Base-by-base conservation (phyloP, 2,329 filamentous ascomycete species). In the Trichoderma koningiopsis region DNA sequence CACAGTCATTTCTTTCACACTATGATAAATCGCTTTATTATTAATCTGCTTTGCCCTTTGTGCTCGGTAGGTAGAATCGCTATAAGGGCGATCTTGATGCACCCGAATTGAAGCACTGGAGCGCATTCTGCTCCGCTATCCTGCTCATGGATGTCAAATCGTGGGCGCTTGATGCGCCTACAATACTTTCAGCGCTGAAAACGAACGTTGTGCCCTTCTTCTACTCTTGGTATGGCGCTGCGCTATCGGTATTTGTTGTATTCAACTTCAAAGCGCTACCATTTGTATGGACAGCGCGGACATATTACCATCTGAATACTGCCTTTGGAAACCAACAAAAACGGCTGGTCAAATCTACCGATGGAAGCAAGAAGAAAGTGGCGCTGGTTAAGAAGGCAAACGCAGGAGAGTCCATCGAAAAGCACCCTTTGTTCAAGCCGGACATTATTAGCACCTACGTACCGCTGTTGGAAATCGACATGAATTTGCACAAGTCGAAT, bases 401-500 rank as follows among this genome's bases (percentile, higher is more conserved):
- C 4, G 13, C 22, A 8, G n/a, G 19, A 13, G 49, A 69, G 10
- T 56, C 67, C 1, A 63, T 62, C 24, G 35, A 43, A 35, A 16
- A 58, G 11, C 67, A 69, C 37, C 67, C 67, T 2, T 49, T 69
- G 33, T 69, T 69, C 27, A 49, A 35, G 43, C 35, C 59, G 37
- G 67, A 64, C 24, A 22, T 58, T 31, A 69, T 64, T 19, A 63
- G 43, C 4, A 64, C 67, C 1, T 53, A 69, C 37, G 67, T 64
- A 14, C 35, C 67, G 8, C 52, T 58, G 8, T 16, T 57, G 11
- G 67, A 69, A 16, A 57, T 69, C 40, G 67, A 69, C 40, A 57
- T 69, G 49, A 69, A 69, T 40, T 19, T 69, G 19, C 67, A 69
- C 19, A 69, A 60, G 16, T 61, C 61, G n/a, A 66, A 69, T 27